Conservation (phyloP, 106 monocot genomes). For the Dendrobium officinale region DNA sequence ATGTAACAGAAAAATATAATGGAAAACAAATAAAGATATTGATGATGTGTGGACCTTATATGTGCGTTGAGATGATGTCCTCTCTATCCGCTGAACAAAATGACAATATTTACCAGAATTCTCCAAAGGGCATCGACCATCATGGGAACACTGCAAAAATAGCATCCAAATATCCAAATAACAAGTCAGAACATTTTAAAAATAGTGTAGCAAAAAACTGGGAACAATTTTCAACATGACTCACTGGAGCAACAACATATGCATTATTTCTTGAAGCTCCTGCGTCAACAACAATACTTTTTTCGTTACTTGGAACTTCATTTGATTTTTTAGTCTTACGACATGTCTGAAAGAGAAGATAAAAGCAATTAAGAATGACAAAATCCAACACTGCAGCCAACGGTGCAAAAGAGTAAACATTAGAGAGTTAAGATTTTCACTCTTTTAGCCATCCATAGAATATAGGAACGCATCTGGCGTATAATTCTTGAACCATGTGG, state of each 20-base stretch:
- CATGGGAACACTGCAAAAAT: slow-evolving; percentile 77
- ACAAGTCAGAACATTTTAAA: slow-evolving; percentile 4
- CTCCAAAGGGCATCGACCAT: slow-evolving; percentile 89
- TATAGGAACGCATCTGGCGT: slow-evolving; percentile 83
- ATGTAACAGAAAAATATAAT: slow-evolving; percentile 3
- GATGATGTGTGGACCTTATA: slow-evolving; percentile 53
- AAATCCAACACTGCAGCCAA: neutral
- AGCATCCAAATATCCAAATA: neutral
- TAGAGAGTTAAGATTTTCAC: slow-evolving; percentile 23
- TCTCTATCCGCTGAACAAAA: slow-evolving; percentile 91
- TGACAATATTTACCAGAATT: slow-evolving; percentile 86
- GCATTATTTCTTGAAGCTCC: slow-evolving; percentile 37
- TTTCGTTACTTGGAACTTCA: slow-evolving; percentile 21
- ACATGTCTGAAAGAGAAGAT: slow-evolving; percentile 43
- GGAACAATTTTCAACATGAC: slow-evolving; percentile 16
- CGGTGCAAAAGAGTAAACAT: slow-evolving; percentile 4
- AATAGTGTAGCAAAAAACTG: neutral
- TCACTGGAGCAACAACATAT: slow-evolving; percentile 93
- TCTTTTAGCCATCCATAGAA: slow-evolving; percentile 95
- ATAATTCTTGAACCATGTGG: slow-evolving; percentile 92
- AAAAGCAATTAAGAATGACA: neutral
- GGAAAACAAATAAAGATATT: slow-evolving; percentile 4
- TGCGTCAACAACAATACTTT: slow-evolving; percentile 34
- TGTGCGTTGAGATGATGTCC: slow-evolving; percentile 84
- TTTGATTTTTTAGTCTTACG: slow-evolving; percentile 40